Evolutionary conservation across 2,329 filamentous ascomycete species (phyloP).

Genomic region (Thielaviopsis punctulata): DNA sequence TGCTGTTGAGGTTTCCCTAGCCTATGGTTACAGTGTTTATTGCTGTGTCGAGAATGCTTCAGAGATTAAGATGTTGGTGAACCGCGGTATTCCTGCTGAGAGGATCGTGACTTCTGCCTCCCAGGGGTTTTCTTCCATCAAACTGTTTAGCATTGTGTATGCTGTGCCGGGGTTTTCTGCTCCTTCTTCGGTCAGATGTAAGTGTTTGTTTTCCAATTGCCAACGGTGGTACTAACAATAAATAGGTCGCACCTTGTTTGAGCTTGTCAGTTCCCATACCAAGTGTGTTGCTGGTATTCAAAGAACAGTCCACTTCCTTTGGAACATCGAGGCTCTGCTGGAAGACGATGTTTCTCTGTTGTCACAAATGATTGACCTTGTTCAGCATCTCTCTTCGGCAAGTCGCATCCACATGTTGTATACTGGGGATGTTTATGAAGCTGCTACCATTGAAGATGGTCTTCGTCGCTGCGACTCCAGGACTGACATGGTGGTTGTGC

Average conservation of each 20-base stretch:
- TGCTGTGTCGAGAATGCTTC: conserved; percentile 20
- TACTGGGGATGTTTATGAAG: neutral
- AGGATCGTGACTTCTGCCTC: conserved; percentile 20
- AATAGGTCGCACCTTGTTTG: conserved; percentile 4
- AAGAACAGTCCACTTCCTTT: neutral
- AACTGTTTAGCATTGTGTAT: conserved; percentile 2
- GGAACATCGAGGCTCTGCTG: conserved; percentile 7
- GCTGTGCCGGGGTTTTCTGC: neutral
- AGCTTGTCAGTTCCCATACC: neutral
- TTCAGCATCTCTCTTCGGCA: conserved; percentile 1
- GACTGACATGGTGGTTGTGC: conserved; percentile 6
- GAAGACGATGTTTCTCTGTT: conserved; percentile 1
- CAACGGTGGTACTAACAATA: neutral
- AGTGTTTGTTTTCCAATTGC: conserved; percentile 11
- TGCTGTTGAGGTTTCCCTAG: conserved; percentile 24
- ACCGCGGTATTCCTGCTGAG: conserved; percentile 19
- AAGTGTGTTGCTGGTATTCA: neutral
- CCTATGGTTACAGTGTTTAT: conserved; percentile 24
- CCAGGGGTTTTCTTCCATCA: neutral
- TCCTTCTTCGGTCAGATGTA: conserved; percentile 19
- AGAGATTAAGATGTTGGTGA: conserved; percentile 23
- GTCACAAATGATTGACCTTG: neutral
- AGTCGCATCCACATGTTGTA: neutral
- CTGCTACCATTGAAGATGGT: neutral
- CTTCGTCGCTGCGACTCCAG: conserved; percentile 4